A percentile compares a stretch with the other conserved stretches of the same genome.
phyloP scores from a whole-genome alignment of 495 filamentous ascomycete genomes.

The Tirmania nivea region DNA sequence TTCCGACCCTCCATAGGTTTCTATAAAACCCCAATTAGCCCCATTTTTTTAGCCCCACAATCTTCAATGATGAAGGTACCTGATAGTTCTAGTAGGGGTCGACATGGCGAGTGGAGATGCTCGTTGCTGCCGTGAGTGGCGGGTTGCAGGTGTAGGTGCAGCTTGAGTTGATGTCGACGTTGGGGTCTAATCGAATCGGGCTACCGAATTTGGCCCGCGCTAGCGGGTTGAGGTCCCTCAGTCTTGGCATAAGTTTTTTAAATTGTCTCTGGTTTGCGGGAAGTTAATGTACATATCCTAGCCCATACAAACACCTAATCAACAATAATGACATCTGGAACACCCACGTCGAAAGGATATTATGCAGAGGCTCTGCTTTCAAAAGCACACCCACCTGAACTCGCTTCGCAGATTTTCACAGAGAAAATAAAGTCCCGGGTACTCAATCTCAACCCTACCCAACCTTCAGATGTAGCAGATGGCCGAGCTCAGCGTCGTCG shows the following conservation, averaged over 20 bases:
- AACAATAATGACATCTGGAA: neutral
- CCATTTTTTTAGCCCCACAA: neutral
- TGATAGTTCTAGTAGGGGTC: constrained; percentile 63
- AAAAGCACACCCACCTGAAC: constrained; percentile 50
- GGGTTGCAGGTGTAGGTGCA: neutral
- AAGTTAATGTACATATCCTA: too few species aligned
- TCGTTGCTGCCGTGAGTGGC: neutral
- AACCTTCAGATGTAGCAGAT: constrained; percentile 25
- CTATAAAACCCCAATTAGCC: neutral
- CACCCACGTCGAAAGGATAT: neutral
- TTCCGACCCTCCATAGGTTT: constrained; percentile 29
- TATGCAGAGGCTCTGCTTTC: constrained; percentile 32
- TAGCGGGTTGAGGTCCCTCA: neutral
- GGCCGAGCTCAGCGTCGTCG: constrained; percentile 42
- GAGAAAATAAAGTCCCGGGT: constrained; percentile 68
- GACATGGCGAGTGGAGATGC: constrained; percentile 45
- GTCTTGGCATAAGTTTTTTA: too few species aligned
- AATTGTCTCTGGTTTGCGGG: too few species aligned
- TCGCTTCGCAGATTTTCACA: constrained; percentile 45
- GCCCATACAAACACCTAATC: neutral
- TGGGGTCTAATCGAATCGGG: neutral
- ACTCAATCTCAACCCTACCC: constrained; percentile 53
- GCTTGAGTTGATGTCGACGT: neutral
- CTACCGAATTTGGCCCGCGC: neutral
- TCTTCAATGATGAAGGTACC: constrained; percentile 30